Percentiles rank a stretch among this genome's conserved stretches.
phyloP scores from a whole-genome alignment of 208 protist species.

The Balamuthia mandrillaris region DNA sequence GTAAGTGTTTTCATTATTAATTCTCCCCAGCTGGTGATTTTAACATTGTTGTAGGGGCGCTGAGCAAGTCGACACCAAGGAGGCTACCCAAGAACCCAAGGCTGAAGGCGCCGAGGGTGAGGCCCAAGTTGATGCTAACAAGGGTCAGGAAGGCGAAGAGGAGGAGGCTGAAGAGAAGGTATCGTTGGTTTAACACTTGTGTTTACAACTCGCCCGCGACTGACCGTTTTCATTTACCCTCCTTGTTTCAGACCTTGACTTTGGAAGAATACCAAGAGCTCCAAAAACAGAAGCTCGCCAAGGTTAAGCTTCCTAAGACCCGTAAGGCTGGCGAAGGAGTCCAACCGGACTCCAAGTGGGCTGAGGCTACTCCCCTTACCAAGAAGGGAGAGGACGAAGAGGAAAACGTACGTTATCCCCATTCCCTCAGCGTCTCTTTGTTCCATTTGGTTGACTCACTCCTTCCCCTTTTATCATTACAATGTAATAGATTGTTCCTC shows the following conservation, averaged over 20 bases:
- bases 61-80: neutral
- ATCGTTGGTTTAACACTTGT: too few species aligned
- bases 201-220: too few species aligned
- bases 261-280: neutral
- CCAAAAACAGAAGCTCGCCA: neutral
- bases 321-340: constrained; percentile 4
- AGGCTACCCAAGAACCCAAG: neutral
- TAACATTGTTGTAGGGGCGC: neutral
- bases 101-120: neutral
- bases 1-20: neutral
- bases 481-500: too few species aligned
- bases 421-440: too few species aligned
- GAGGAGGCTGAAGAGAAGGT: neutral
- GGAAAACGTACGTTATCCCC: too few species aligned
- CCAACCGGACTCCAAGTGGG: constrained; percentile 22
- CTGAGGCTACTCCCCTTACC: neutral
- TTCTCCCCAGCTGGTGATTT: neutral
- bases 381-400: neutral
- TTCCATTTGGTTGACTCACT: too few species aligned
- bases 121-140: neutral
- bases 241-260: neutral
- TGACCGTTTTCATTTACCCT: too few species aligned
- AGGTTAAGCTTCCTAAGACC: neutral
- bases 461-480: too few species aligned
- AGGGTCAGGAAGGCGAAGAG: neutral